These are phyloP conservation scores for Claviceps digitariae DNA, from an alignment of 2,329 filamentous ascomycete species.

Conservation along the genomic window DNA sequence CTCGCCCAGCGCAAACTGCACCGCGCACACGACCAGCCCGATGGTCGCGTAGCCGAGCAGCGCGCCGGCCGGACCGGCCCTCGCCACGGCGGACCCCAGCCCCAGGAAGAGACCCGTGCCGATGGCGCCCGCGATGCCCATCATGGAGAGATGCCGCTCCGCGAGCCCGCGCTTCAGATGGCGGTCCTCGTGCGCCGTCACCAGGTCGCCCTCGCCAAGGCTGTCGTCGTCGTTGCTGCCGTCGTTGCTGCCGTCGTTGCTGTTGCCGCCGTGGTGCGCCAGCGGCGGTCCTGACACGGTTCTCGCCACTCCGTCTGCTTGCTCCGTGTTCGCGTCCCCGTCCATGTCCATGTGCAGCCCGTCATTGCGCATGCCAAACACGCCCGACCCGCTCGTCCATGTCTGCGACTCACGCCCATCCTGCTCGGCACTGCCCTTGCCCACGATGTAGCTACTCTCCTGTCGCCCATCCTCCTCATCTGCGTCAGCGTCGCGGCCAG, in stretches of 20 bases:
- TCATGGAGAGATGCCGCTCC: conserved; percentile 42
- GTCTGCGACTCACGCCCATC: no score
- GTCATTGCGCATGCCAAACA: no score
- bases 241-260: neutral
- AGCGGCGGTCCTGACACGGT: conserved; percentile 2
- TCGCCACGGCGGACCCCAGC: conserved; percentile 38
- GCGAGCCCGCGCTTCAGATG: conserved; percentile 28
- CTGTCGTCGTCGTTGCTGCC: neutral
- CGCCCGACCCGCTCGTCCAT: no score
- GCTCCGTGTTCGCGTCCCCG: neutral
- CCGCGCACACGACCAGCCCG: conserved; percentile 41
- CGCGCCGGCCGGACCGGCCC: conserved; percentile 33
- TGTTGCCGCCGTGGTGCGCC: neutral
- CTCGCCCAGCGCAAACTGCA: conserved; percentile 47
- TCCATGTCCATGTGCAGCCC: no score
- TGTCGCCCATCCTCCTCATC: neutral
- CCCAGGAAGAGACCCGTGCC: conserved; percentile 49
- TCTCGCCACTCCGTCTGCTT: no score
- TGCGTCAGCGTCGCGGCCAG: no score
- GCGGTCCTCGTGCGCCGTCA: conserved; percentile 34
- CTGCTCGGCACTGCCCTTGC: neutral
- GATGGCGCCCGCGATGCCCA: conserved; percentile 48
- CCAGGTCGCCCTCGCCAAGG: conserved; percentile 26
- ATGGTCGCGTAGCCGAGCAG: conserved; percentile 41
- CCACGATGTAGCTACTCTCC: neutral